Evolutionary conservation across 2,329 filamentous ascomycete species (phyloP).

Genomic region (Lithohypha guttulata): DNA sequence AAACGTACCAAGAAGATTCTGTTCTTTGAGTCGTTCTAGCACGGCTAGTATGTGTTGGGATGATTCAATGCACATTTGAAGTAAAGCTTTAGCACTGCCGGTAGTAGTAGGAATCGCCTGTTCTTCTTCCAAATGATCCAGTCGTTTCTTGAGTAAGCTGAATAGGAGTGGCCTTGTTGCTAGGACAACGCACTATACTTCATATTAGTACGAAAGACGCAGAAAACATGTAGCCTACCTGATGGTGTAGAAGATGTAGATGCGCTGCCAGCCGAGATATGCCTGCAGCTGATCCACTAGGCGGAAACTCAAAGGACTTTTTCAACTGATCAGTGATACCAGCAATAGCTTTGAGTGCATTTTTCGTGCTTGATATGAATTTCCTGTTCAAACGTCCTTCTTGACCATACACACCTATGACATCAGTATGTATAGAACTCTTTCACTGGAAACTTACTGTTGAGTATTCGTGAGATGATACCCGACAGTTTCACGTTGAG

Average conservation of each 20-base stretch:
- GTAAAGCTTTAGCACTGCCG: constrained; percentile 28
- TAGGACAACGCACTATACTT: constrained; percentile 30
- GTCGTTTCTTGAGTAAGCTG: constrained; percentile 32
- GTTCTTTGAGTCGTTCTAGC: constrained; percentile 34
- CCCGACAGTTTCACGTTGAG: constrained; percentile 39
- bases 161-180: constrained; percentile 35
- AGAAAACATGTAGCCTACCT: constrained; percentile 23
- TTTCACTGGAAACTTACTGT: background rate
- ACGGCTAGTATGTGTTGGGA: constrained; percentile 35
- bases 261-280: constrained; percentile 35
- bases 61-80: constrained; percentile 36
- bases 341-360: constrained; percentile 31
- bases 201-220: background rate
- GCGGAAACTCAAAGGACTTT: constrained; percentile 28
- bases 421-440: constrained; percentile 3
- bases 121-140: constrained; percentile 24
- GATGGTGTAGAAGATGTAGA: constrained; percentile 31
- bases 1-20: constrained; percentile 37
- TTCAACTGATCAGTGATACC: constrained; percentile 32
- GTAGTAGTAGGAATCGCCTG: constrained; percentile 27
- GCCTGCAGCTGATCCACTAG: constrained; percentile 29
- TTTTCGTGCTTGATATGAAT: constrained; percentile 32
- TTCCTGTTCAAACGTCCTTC: constrained; percentile 29
- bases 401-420: constrained; percentile 33
- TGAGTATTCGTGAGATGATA: constrained; percentile 37